These are phyloP conservation scores for Lyophyllum shimeji DNA, from an alignment of 768 basidiomycete genomes.

Conservation along the genomic window DNA sequence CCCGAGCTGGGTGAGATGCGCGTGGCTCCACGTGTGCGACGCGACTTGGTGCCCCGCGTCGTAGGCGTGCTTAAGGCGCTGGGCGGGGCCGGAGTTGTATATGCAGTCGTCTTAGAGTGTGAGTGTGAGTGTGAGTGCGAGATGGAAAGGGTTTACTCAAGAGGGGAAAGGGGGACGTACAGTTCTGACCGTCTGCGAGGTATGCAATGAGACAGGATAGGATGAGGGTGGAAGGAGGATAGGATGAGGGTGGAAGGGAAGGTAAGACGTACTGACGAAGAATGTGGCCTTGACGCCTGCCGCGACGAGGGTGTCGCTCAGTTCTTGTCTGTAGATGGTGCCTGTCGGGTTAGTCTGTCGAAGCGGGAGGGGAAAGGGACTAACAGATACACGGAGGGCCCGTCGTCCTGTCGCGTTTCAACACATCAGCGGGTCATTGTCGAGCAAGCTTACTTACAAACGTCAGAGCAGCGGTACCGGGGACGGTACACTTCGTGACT, in stretches of 20 bases:
- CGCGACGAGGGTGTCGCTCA: conserved; percentile 27
- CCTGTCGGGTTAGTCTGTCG: too few species aligned
- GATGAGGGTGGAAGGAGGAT: neutral
- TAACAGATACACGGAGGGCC: conserved; percentile 16
- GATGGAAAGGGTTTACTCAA: too few species aligned
- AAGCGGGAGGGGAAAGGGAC: neutral
- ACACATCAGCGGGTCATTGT: too few species aligned
- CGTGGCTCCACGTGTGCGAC: conserved; percentile 47
- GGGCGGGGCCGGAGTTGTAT: conserved; percentile 25
- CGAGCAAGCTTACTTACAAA: conserved; percentile 23
- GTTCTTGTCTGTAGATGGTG: conserved; percentile 12
- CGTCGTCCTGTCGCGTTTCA: conserved; percentile 16
- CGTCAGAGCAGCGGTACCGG: conserved; percentile 33
- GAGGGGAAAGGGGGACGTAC: conserved; percentile 12
- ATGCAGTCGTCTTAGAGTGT: conserved; percentile 43
- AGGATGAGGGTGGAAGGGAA: too few species aligned
- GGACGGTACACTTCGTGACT: conserved; percentile 28
- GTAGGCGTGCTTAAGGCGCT: conserved; percentile 35
- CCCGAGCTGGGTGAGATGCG: conserved; percentile 28
- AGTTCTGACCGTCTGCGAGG: conserved; percentile 36
- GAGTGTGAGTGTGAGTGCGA: too few species aligned
- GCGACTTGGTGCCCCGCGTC: conserved; percentile 40
- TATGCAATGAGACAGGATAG: neutral
- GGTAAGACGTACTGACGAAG: conserved; percentile 14
- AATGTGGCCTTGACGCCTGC: conserved; percentile 41